Base-by-base conservation (phyloP, 2,329 filamentous ascomycete genomes). In the Dactylellina leptospora region DNA sequence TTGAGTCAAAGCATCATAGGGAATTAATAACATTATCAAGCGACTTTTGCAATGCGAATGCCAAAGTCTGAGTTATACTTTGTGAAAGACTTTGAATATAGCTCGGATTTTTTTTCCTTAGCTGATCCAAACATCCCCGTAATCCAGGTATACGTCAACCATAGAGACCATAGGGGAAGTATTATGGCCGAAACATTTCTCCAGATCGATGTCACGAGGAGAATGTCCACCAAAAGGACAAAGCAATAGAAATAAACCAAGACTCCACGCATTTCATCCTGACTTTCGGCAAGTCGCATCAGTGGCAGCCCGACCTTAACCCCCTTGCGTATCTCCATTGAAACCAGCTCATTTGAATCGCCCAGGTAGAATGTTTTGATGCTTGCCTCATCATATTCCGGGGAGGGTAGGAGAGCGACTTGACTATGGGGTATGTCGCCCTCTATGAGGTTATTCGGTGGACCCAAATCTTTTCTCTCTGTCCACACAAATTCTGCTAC, bases 331-430 rank as follows among this genome's bases (percentile, higher is more conserved):
- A 23, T 47, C 42, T 47, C 20, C 47, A 51, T 8, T 4, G 25
- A 28, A 9, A 51, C 3, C 4, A 51, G 11, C 9, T 51, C 47
- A 25, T 28, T 51, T 3, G 16, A 30, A 16, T 51, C 47, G 9
- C 47, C 47, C 25, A 28, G 47, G 16, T 51, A 51, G 47, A 51
- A 51, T n/a, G 47, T 18, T 30, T 33, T 28, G 27, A 30, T 51
- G 16, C n/a, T 51, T 11, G 10, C 30, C 22, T 28, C 16, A 22
- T 51, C 27, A 4, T 3, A 51, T 51, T 20, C 47, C 23, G 16
- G 8, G 20, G 9, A 30, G 4, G 23, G 16, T 4, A 47, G 16
- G 20, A 47, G 42, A 51, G 22, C 47, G 16, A 51, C 20, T 8
- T 51, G 28, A 16, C 47, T 51, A 30, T 28, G 20, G 9, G 23